Percentiles rank a stretch among this genome's conserved stretches.
phyloP scores from a whole-genome alignment of 768 basidiomycete genomes.

The Candolleomyces aberdarensis region DNA sequence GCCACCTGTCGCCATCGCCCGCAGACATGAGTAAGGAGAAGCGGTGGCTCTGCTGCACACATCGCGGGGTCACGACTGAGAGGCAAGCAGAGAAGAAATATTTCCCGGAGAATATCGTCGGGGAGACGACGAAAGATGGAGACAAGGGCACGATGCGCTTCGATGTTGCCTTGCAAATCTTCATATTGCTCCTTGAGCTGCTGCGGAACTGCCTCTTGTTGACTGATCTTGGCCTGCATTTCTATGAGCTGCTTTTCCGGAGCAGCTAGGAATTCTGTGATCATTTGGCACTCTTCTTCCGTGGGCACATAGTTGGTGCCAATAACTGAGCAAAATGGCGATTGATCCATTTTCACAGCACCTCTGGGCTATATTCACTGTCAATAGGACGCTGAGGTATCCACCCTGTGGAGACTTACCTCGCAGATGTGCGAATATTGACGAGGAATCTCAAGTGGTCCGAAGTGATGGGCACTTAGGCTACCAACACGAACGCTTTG shows the following conservation, averaged over 20 bases:
- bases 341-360: not conserved
- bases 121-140: not conserved
- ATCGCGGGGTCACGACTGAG: not conserved
- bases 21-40: constrained; percentile 9
- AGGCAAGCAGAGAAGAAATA: constrained; percentile 11
- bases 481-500: too few species aligned
- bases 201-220: not conserved
- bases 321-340: not conserved
- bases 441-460: too few species aligned
- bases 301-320: not conserved
- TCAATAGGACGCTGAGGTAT: too few species aligned
- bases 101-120: constrained; percentile 5
- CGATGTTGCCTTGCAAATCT: not conserved
- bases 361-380: too few species aligned
- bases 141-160: not conserved
- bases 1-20: constrained; percentile 6
- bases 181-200: not conserved
- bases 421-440: too few species aligned
- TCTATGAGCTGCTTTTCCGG: not conserved
- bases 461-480: too few species aligned
- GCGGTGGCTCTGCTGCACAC: constrained; percentile 1
- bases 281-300: not conserved
- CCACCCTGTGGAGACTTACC: too few species aligned
- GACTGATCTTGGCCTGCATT: not conserved
- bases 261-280: not conserved